Percentiles rank a stretch among this genome's conserved stretches.
phyloP scores from a whole-genome alignment of 164 flowering plant species.

The Sedum album region DNA sequence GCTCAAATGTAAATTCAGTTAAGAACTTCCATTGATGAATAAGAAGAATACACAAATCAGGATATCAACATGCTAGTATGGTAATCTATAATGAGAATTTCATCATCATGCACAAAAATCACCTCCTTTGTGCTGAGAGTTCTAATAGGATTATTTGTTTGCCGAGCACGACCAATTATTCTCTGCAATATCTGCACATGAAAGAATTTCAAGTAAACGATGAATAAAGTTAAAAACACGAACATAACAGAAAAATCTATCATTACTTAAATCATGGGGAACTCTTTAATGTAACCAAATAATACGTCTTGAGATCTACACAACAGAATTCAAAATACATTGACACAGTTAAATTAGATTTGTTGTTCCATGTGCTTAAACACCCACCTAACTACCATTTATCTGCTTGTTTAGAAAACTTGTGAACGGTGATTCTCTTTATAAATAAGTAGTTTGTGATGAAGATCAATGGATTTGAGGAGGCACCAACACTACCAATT shows the following conservation, averaged over 20 bases:
- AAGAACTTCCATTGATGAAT: neutral
- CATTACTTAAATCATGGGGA: neutral
- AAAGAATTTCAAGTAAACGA: slow-evolving; percentile 1
- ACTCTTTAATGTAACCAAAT: neutral
- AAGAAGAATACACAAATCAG: neutral
- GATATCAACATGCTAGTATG: neutral
- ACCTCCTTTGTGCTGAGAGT: slow-evolving; percentile 97
- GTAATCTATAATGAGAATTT: neutral
- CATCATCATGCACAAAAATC: neutral
- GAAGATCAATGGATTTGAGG: neutral
- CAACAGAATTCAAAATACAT: neutral
- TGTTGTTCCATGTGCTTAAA: neutral
- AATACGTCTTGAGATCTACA: neutral
- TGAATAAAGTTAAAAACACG: neutral
- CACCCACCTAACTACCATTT: neutral
- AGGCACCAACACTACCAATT: neutral
- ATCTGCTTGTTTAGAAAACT: neutral
- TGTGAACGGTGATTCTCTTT: neutral
- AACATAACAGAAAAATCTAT: neutral
- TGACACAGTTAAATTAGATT: neutral
- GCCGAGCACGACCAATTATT: slow-evolving; percentile 59
- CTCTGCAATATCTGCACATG: slow-evolving; percentile 68
- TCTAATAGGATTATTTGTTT: slow-evolving; percentile 43
- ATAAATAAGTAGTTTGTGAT: too few relatives aligned
- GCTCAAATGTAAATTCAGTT: neutral